Evolutionary conservation across 2,329 filamentous ascomycete genomes (phyloP), one percentile per base, ranked within the genome.

Genomic region (Pseudogymnoascus sp.): DNA sequence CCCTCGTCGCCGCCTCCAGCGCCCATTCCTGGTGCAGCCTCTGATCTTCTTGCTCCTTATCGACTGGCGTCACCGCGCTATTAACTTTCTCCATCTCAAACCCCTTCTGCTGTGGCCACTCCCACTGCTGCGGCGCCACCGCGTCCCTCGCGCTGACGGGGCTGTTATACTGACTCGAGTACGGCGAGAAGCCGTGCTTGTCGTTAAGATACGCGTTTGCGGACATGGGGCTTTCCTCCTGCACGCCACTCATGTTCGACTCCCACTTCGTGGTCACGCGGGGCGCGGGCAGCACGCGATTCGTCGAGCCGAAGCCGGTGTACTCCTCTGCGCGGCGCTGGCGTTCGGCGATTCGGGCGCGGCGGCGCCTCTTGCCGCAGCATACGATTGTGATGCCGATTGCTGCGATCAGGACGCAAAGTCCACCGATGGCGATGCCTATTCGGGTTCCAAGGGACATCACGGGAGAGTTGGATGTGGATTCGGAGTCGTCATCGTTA

Each of bases 111-210:
- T 60, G 44, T 0, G 66, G 64, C 67, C 68, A 70, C 21, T 65
- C 64, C 59, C 35, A 65, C 48, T 35, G 25, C 58, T 10, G 17
- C 59, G 63, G 65, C 61, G 66, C 48, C 60, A 60, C 61, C 48
- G 63, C 58, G 51, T 66, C 63, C 5, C 42, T 62, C 13, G 68
- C 69, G 2, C 61, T 66, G 4, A 83, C 76, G 0, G 84, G 84
- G 67, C 82, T 85, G 71, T 76, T 83, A 72, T 80, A 86, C 63
- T 84, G 81, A 41, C 82, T 84, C 17, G 76, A 78, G 68, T 86
- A 87, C 0, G 84, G 84, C 3, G 82, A 85, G 65, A 84, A 79
- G 72, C 85, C 84, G 5, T 76, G 78, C 21, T 70, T 68, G 59
- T 71, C 70, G 3, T 64, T 65, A 9, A 64, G 63, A 17, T 38